Evolutionary conservation across 176 grass and related monocot species (phyloP), one percentile per base, ranked within the genome.

Genomic region (Pontederia crassipes): DNA sequence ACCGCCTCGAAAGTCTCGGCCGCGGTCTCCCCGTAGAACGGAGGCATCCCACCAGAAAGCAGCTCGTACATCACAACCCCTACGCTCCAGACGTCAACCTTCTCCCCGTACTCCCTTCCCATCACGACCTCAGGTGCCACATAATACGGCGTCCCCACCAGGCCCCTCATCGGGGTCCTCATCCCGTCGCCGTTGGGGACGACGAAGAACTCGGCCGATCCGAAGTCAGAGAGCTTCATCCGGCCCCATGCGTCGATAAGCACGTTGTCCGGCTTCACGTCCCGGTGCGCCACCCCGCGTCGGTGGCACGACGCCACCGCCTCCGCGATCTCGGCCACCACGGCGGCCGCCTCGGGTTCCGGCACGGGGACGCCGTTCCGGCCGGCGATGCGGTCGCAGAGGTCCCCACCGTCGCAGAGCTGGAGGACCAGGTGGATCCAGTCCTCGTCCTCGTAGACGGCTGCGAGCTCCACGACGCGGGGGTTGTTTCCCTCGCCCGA

Each of bases 201-300:
- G 69, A 62, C 78, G 52, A 89, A 65, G 54, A 24, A 77, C 28
- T 78, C 89, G 1, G 85, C 89, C 0, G 85, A 95, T 0, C 89
- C 89, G 69, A 95, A 95, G 81, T 95, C 89, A 1, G 76, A 66
- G 10, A 95, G 82, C 28, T 85, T 40, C 32, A 40, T 0, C 32
- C 56, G 1, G 32, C 83, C 7, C 32, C 32, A 40, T 7, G 32
- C 2, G 77, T 88, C 81, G 61, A 95, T 68, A 16, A 95, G 67
- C 26, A 95, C 57, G 70, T 95, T 89, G 72, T 95, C 89, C 0
- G 89, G 89, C 85, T 95, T 95, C 51, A 95, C 72, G 75, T 95
- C 89, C 52, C 89, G 79, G 78, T 95, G 89, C 11, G 71, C 85
- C 18, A 95, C 79, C 11, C 81, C 79, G 15, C 69, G 81, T 28